A percentile compares a stretch with the other conserved stretches of the same genome.
These are phyloP conservation scores for Chaetomiaceae sp. DNA, from an alignment of 2,329 filamentous ascomycete genomes.

Conservation along the genomic window DNA sequence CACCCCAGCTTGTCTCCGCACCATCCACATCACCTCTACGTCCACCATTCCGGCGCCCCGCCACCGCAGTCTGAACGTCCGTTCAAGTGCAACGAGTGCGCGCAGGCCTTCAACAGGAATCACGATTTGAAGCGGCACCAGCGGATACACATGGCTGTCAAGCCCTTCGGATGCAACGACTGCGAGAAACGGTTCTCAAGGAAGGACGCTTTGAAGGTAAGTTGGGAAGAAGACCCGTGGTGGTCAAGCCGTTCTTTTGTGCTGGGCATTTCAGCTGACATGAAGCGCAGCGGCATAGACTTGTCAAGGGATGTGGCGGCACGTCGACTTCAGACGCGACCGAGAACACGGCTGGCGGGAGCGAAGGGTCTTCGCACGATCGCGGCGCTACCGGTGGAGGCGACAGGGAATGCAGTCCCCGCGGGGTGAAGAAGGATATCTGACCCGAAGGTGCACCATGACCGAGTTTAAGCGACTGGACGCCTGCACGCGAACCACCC, in stretches of 20 bases:
- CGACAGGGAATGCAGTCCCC: conserved; percentile 15
- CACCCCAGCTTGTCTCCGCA: conserved; percentile 9
- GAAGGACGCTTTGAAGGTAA: conserved; percentile 87
- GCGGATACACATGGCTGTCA: conserved; percentile 87
- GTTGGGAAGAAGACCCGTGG: neutral
- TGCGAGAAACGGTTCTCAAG: conserved; percentile 97
- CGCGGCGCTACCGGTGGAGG: conserved; percentile 9
- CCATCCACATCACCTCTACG: conserved; percentile 52
- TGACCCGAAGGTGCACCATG: neutral
- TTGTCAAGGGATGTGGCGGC: conserved; percentile 59
- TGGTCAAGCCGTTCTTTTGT: neutral
- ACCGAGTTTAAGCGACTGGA: neutral
- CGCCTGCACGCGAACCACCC: too few species aligned
- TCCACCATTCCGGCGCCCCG: conserved; percentile 35
- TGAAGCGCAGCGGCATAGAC: conserved; percentile 46
- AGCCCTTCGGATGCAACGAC: conserved; percentile 85
- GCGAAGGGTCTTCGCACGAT: conserved; percentile 5
- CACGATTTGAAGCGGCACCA: conserved; percentile 96
- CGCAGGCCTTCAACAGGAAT: conserved; percentile 91
- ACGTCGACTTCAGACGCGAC: conserved; percentile 24
- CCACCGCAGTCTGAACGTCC: conserved; percentile 56
- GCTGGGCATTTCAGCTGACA: conserved; percentile 2
- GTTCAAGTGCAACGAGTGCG: conserved; percentile 89
- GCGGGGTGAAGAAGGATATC: conserved; percentile 14
- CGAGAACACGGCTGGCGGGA: conserved; percentile 7